A percentile compares a stretch with the other conserved stretches of the same genome.
These are phyloP conservation scores for Yarrowia osloensis DNA, from an alignment of 805 yeast species.

Conservation along the genomic window DNA sequence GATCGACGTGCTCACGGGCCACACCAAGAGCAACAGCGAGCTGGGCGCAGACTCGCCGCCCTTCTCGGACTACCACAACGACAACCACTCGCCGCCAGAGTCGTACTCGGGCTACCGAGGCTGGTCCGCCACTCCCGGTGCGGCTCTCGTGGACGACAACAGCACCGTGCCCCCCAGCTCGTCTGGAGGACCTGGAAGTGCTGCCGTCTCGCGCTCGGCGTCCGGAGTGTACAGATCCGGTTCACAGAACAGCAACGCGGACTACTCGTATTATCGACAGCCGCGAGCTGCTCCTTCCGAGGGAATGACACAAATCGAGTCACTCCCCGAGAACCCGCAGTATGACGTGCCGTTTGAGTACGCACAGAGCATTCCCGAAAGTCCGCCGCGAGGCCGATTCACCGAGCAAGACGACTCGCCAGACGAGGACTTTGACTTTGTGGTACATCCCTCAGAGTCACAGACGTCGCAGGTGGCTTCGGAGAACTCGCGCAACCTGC, in stretches of 20 bases:
- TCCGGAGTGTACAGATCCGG: slow-evolving; percentile 24
- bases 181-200: neutral
- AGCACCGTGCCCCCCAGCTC: neutral
- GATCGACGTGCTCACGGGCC: slow-evolving; percentile 20
- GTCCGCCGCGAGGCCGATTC: slow-evolving; percentile 7
- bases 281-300: neutral
- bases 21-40: slow-evolving; percentile 4
- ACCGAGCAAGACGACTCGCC: slow-evolving; percentile 24
- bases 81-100: slow-evolving; percentile 16
- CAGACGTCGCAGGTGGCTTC: slow-evolving; percentile 8
- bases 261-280: slow-evolving; percentile 21
- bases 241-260: neutral
- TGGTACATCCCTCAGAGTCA: slow-evolving; percentile 8
- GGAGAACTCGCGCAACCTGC: slow-evolving; percentile 20
- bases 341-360: slow-evolving; percentile 19
- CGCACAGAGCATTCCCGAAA: slow-evolving; percentile 12
- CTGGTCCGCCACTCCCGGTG: slow-evolving; percentile 21
- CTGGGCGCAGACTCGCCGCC: slow-evolving; percentile 28
- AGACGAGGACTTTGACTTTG: slow-evolving; percentile 12
- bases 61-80: slow-evolving; percentile 22
- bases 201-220: neutral
- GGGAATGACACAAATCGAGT: neutral
- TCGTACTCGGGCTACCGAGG: slow-evolving; percentile 27
- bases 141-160: slow-evolving; percentile 5
- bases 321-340: slow-evolving; percentile 16